Percentiles rank a stretch among this genome's conserved stretches.
Evolutionary conservation across 2,329 filamentous ascomycete genomes (phyloP).

Genomic region (Helminthosporium solani): DNA sequence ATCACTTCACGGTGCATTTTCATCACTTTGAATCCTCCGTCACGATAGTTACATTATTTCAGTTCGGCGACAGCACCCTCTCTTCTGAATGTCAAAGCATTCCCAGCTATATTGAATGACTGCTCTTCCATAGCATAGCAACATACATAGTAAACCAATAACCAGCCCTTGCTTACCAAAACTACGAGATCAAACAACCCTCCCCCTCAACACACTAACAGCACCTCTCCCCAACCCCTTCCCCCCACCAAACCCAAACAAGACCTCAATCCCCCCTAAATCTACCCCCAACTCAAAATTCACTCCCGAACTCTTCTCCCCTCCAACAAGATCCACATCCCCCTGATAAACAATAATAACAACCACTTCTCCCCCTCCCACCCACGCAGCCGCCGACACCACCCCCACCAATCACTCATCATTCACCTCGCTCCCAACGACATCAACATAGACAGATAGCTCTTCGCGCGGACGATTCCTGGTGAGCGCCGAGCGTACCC

Average conservation of each 20-base stretch:
- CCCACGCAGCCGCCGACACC: constrained; percentile 49
- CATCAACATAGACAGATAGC: constrained; percentile 13
- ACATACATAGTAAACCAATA: too few species aligned
- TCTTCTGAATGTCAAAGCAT: too few species aligned
- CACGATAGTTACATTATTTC: too few species aligned
- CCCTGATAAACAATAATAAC: constrained; percentile 37
- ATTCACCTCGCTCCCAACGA: constrained; percentile 2
- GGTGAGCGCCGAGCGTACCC: constrained; percentile 40
- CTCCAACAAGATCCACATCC: neutral
- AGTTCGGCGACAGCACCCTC: too few species aligned
- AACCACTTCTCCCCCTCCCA: constrained; percentile 36
- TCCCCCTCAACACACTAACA: too few species aligned
- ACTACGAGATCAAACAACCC: too few species aligned
- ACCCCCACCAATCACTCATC: neutral
- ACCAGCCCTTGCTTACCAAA: too few species aligned
- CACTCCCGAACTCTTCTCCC: neutral
- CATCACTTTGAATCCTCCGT: too few species aligned
- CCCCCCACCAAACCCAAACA: neutral
- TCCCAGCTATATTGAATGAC: too few species aligned
- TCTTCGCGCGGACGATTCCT: constrained; percentile 24
- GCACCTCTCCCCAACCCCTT: neutral
- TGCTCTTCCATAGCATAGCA: too few species aligned
- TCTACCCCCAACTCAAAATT: neutral
- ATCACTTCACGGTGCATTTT: too few species aligned
- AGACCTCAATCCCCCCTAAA: neutral